phyloP scores from a whole-genome alignment of 805 yeast species.

The Grigorovia transvaalensis region DNA sequence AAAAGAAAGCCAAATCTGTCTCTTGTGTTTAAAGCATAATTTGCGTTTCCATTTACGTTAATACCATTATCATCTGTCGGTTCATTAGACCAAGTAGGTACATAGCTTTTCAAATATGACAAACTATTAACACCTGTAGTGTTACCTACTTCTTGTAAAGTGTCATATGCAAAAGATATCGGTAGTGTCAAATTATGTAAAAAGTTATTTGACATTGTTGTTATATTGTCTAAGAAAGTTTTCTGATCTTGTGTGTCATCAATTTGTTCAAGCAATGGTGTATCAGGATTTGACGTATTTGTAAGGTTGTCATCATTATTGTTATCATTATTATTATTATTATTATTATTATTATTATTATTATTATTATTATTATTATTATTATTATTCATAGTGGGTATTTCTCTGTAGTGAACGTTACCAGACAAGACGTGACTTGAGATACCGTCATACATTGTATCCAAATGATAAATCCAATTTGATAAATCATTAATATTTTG shows the following conservation, averaged over 20 bases:
- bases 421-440: slow-evolving; percentile 24
- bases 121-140: slow-evolving; percentile 27
- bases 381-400: slow-evolving; percentile 5
- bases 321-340: background rate
- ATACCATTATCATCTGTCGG: background rate
- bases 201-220: slow-evolving; percentile 10
- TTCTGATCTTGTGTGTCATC: background rate
- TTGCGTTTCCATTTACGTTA: background rate
- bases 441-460: slow-evolving; percentile 17
- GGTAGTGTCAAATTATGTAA: slow-evolving; percentile 26
- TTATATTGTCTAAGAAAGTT: background rate
- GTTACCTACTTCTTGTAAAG: slow-evolving; percentile 27
- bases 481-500: slow-evolving; percentile 19
- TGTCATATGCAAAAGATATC: slow-evolving; percentile 25
- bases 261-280: background rate
- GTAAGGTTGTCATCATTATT: background rate
- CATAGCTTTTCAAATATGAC: slow-evolving; percentile 20
- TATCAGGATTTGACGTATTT: background rate
- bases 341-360: slow-evolving; percentile 1
- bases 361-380: slow-evolving; percentile 2
- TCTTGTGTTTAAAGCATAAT: too few species aligned
- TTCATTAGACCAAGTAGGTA: slow-evolving; percentile 15
- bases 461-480: slow-evolving; percentile 27
- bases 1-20: slow-evolving; percentile 20
- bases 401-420: slow-evolving; percentile 20